A percentile compares a stretch with the other conserved stretches of the same genome.
Evolutionary conservation across 768 basidiomycete species (phyloP).

Genomic region (Neoboletus magnificus): DNA sequence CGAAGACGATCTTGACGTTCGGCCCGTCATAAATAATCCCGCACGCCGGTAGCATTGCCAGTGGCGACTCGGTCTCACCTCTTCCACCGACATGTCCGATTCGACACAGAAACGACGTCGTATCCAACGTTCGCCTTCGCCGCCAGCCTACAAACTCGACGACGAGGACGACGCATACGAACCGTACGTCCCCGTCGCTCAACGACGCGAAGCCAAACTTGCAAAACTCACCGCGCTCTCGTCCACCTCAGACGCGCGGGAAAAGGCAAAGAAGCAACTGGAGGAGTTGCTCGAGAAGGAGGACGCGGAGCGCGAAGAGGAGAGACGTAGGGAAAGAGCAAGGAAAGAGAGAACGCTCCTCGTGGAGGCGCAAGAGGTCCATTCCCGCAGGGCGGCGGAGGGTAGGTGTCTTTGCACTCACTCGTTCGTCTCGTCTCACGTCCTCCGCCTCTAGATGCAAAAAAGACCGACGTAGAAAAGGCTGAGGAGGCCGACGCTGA

Average conservation of each 20-base stretch:
- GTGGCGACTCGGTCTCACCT: neutral
- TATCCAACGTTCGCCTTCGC: constrained; percentile 54
- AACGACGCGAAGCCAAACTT: constrained; percentile 78
- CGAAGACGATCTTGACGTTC: neutral
- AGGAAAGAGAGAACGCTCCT: constrained; percentile 85
- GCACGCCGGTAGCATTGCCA: neutral
- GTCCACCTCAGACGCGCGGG: constrained; percentile 47
- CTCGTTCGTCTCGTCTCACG: constrained; percentile 15
- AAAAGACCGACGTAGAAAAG: constrained; percentile 85
- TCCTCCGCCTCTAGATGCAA: constrained; percentile 53
- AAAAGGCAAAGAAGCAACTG: constrained; percentile 43
- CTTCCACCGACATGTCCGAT: constrained; percentile 24
- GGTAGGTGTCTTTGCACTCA: constrained; percentile 41
- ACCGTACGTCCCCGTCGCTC: constrained; percentile 84
- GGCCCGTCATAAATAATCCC: neutral
- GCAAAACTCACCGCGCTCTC: constrained; percentile 68
- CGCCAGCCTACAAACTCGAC: constrained; percentile 56
- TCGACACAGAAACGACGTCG: constrained; percentile 48
- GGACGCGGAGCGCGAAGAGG: constrained; percentile 79
- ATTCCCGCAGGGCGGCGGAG: constrained; percentile 75
- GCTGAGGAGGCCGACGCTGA: constrained; percentile 87
- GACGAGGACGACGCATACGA: constrained; percentile 65
- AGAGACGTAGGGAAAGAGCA: constrained; percentile 65
- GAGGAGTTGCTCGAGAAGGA: constrained; percentile 62
- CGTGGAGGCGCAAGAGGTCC: constrained; percentile 94